Percentiles rank a stretch among this genome's conserved stretches.
Evolutionary conservation across 345 rosid species (phyloP).

Genomic region (Combretum micranthum): DNA sequence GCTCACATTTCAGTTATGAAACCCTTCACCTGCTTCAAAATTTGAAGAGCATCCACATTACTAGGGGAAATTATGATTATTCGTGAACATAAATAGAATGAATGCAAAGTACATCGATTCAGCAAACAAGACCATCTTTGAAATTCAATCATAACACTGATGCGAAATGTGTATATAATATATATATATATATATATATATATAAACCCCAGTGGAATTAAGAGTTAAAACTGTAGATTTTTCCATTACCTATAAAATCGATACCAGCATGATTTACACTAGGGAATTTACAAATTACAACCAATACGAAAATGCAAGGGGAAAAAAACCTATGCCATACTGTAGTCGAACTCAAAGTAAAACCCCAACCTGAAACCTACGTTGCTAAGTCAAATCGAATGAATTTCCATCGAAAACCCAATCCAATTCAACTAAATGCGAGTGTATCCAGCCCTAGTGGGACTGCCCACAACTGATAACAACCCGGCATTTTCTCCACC

Average conservation of each 20-base stretch:
- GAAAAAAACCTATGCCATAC: too few relatives aligned
- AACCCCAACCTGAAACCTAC: neutral
- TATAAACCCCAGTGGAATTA: neutral
- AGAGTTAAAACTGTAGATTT: neutral
- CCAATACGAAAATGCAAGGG: too few relatives aligned
- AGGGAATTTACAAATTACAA: too few relatives aligned
- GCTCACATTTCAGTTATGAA: too few relatives aligned
- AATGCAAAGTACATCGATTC: too few relatives aligned
- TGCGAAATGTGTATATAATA: neutral
- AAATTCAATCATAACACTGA: neutral
- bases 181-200: neutral
- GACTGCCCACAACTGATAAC: conserved; percentile 47
- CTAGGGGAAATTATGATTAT: too few relatives aligned
- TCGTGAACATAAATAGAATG: conserved; percentile 6
- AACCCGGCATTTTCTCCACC: conserved; percentile 24
- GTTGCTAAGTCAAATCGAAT: neutral
- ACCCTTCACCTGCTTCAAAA: too few relatives aligned
- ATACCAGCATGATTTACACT: too few relatives aligned
- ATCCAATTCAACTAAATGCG: conserved; percentile 19
- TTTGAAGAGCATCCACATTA: too few relatives aligned
- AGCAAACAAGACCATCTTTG: neutral
- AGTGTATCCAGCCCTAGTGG: conserved; percentile 26
- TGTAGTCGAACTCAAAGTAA: neutral
- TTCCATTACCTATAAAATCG: too few relatives aligned
- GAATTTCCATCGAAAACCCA: neutral